Percentiles rank a stretch among this genome's conserved stretches.
Conservation (phyloP, 441 rosid genomes). For the Cnidoscolus chayamansa region DNA sequence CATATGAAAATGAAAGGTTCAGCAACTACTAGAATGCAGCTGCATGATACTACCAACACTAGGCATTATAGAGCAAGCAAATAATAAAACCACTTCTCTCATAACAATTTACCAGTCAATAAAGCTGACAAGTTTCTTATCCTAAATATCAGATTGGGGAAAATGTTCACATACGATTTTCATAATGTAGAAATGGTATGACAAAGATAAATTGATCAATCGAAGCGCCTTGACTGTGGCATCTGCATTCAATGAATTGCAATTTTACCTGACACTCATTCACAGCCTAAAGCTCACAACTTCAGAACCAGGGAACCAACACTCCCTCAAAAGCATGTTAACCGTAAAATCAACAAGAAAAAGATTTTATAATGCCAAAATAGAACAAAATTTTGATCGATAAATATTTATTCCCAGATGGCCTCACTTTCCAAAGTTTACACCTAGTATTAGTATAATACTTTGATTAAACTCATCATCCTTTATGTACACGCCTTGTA, state of each 20-base stretch:
- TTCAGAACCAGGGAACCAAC: background rate
- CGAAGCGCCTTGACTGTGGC: background rate
- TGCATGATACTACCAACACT: background rate
- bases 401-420: background rate
- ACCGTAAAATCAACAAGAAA: background rate
- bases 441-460: background rate
- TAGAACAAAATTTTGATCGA: background rate
- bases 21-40: background rate
- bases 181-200: background rate
- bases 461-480: background rate
- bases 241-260: background rate
- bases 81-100: background rate
- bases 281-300: background rate
- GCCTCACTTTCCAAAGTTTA: background rate
- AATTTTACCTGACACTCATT: background rate
- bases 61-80: background rate
- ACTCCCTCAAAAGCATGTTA: background rate
- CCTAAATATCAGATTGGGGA: background rate
- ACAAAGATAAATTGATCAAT: background rate
- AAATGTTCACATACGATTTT: background rate
- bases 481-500: background rate
- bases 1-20: conserved; percentile 11
- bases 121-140: background rate
- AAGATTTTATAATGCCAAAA: background rate
- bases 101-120: background rate